These are phyloP conservation scores for Piromyces finnis DNA, from an alignment of 192 early-diverging fungal genomes.

Conservation along the genomic window DNA sequence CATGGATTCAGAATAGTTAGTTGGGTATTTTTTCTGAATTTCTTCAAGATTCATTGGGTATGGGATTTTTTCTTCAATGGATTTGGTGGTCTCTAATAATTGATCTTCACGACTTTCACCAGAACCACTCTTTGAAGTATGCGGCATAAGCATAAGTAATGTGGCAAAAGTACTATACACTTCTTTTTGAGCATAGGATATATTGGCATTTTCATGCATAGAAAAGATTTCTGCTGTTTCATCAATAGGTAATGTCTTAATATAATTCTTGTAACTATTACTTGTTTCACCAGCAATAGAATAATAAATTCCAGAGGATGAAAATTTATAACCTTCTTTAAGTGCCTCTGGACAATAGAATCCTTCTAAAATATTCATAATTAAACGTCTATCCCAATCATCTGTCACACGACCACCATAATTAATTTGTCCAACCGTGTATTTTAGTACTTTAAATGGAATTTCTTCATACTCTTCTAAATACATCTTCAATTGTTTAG, in stretches of 20 bases:
- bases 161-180: conserved; percentile 31
- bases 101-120: conserved; percentile 33
- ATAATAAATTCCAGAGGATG: conserved; percentile 17
- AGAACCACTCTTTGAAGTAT: conserved; percentile 14
- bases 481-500: conserved; percentile 39
- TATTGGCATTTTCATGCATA: conserved; percentile 45
- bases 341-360: conserved; percentile 28
- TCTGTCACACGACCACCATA: conserved; percentile 42
- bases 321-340: conserved; percentile 30
- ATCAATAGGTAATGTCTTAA: conserved; percentile 29
- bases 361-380: conserved; percentile 34
- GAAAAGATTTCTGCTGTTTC: conserved; percentile 37
- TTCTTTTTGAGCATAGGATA: conserved; percentile 42
- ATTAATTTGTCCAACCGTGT: conserved; percentile 25
- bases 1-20: conserved; percentile 38
- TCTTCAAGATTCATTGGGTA: conserved; percentile 25
- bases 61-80: conserved; percentile 21
- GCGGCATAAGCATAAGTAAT: conserved; percentile 30
- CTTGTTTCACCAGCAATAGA: conserved; percentile 23
- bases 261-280: conserved; percentile 25
- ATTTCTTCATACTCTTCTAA: conserved; percentile 35
- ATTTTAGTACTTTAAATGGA: conserved; percentile 31
- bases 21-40: conserved; percentile 25
- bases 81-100: conserved; percentile 19
- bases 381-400: conserved; percentile 33